Evolutionary conservation across 2,329 filamentous ascomycete species (phyloP).

Genomic region (Dactylella cylindrospora): DNA sequence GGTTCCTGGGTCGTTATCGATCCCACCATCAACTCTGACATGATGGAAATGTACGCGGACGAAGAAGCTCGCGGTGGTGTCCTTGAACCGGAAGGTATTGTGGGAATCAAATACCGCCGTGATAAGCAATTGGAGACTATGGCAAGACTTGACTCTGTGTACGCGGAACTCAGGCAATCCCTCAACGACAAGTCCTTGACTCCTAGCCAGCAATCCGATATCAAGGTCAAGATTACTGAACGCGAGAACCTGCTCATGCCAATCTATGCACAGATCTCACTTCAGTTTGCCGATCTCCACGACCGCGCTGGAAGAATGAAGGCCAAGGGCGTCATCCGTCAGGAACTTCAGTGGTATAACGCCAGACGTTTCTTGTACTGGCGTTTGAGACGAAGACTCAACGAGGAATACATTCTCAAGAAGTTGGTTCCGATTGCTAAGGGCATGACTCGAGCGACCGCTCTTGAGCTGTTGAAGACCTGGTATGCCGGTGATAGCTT

Average conservation of each 20-base stretch:
- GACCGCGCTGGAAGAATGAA: constrained; percentile 97
- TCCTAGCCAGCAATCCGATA: constrained; percentile 71
- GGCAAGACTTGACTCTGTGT: constrained; percentile 84
- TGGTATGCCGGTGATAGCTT: constrained; percentile 66
- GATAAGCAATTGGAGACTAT: constrained; percentile 98
- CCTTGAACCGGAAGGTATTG: constrained; percentile 94
- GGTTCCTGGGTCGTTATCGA: constrained; percentile 99
- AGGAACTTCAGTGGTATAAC: constrained; percentile 79
- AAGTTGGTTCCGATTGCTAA: constrained; percentile 65
- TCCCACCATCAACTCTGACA: constrained; percentile 92
- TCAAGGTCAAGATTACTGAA: constrained; percentile 80
- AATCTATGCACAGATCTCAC: constrained; percentile 90
- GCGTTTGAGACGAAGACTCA: constrained; percentile 93
- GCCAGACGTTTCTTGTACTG: constrained; percentile 99
- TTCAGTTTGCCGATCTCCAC: constrained; percentile 96
- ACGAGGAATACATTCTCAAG: constrained; percentile 95
- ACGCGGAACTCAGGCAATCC: constrained; percentile 79
- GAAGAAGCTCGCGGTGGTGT: constrained; percentile 94
- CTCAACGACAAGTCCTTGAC: constrained; percentile 67
- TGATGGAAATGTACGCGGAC: constrained; percentile 99
- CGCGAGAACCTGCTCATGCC: constrained; percentile 88
- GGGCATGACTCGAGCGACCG: constrained; percentile 61
- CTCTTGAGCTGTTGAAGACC: constrained; percentile 74
- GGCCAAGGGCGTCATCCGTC: constrained; percentile 91
- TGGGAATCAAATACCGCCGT: constrained; percentile 97